phyloP scores from a whole-genome alignment of 352 stramenopile genomes.

The Aphanomyces astaci region DNA sequence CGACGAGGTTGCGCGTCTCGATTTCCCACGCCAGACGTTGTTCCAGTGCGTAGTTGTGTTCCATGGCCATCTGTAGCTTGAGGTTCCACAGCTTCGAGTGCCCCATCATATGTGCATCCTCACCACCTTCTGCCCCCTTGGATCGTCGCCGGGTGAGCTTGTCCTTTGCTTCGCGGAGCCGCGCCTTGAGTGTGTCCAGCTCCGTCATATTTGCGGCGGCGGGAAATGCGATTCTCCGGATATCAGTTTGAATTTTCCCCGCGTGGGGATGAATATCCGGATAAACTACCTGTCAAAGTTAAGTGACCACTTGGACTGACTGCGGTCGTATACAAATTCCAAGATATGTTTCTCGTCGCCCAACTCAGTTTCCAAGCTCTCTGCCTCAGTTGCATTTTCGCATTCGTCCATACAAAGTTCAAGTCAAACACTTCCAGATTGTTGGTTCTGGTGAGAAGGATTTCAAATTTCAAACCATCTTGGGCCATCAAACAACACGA shows the following conservation, averaged over 20 bases:
- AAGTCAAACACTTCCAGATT: background rate
- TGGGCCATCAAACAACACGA: too few species aligned
- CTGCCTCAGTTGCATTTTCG: background rate
- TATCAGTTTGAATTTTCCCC: background rate
- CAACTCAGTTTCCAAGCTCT: background rate
- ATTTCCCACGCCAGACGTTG: conserved; percentile 21
- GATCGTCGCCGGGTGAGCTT: background rate
- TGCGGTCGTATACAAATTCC: background rate
- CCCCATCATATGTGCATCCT: background rate
- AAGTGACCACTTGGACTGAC: background rate
- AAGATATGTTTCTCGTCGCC: background rate
- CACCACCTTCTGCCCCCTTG: background rate
- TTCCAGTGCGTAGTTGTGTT: conserved; percentile 20
- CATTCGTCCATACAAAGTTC: background rate
- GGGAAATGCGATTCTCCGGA: conserved; percentile 11
- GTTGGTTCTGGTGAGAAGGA: background rate
- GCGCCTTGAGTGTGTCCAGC: conserved; percentile 18
- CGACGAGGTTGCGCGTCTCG: conserved; percentile 16
- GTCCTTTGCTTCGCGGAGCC: conserved; percentile 13
- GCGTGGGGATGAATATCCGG: background rate
- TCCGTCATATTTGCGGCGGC: background rate
- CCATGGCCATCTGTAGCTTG: conserved; percentile 19
- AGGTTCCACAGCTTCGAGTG: conserved; percentile 12
- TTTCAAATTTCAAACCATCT: conserved; percentile 18
- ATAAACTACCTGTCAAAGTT: conserved; percentile 16